Percentiles rank a stretch among this genome's conserved stretches.
These are phyloP conservation scores for Colletotrichum cordylinicola DNA, from an alignment of 2,329 filamentous ascomycete genomes.

Conservation along the genomic window DNA sequence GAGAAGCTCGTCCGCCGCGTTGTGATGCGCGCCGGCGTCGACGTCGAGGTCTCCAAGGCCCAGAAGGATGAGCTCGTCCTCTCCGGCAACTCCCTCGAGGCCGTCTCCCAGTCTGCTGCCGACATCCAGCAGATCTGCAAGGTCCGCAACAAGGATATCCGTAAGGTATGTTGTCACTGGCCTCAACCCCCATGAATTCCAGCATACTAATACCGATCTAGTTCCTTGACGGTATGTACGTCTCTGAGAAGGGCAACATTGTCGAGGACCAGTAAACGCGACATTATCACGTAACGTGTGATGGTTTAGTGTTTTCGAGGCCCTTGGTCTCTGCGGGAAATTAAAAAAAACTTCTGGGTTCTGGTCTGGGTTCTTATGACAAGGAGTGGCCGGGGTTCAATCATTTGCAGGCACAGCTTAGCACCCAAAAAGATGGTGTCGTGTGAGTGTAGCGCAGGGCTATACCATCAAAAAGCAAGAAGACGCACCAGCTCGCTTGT, in stretches of 20 bases:
- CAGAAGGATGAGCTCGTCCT: conserved; percentile 98
- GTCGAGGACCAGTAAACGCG: conserved; percentile 66
- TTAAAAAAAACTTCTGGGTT: conserved; percentile 22
- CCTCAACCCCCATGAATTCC: not conserved
- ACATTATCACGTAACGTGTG: conserved; percentile 9
- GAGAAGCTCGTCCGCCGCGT: conserved; percentile 99
- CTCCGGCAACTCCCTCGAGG: conserved; percentile 93
- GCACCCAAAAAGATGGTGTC: not conserved
- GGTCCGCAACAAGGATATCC: conserved; percentile 99
- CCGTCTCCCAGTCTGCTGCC: conserved; percentile 96
- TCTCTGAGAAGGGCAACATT: conserved; percentile 98
- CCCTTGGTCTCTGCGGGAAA: conserved; percentile 27
- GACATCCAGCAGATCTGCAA: conserved; percentile 99
- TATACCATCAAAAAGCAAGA: conserved; percentile 5
- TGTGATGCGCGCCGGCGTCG: conserved; percentile 86
- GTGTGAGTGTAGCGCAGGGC: conserved; percentile 3
- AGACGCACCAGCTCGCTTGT: not conserved
- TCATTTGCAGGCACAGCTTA: not conserved
- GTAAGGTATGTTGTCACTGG: conserved; percentile 71
- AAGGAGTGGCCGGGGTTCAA: conserved; percentile 6
- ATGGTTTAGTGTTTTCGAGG: conserved; percentile 29
- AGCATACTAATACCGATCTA: conserved; percentile 44
- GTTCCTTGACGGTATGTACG: conserved; percentile 99
- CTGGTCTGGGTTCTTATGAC: conserved; percentile 12
- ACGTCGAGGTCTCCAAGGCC: conserved; percentile 86